These are phyloP conservation scores for Albugo laibachii DNA, from an alignment of 352 stramenopile genomes.

Conservation along the genomic window DNA sequence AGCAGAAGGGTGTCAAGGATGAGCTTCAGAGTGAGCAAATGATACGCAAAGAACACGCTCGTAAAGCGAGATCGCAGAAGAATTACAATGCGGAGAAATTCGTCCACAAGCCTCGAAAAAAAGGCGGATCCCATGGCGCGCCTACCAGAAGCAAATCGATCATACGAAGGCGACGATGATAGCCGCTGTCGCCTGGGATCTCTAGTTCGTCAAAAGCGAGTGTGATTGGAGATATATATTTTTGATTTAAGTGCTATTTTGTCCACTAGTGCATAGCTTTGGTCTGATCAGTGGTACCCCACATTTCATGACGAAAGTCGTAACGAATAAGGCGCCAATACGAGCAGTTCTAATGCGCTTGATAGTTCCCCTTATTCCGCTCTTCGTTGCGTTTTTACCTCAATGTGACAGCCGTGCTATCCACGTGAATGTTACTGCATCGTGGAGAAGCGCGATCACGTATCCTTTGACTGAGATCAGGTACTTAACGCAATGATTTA, in stretches of 20 bases:
- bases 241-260: too few species aligned
- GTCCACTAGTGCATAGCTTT: too few species aligned
- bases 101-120: conserved; percentile 49
- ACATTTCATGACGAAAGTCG: too few species aligned
- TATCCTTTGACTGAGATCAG: conserved; percentile 38
- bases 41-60: conserved; percentile 74
- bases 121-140: conserved; percentile 62
- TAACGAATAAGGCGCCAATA: too few species aligned
- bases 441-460: conserved; percentile 30
- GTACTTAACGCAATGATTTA: conserved; percentile 7
- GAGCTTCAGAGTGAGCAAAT: conserved; percentile 54
- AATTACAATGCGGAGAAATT: conserved; percentile 18
- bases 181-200: too few species aligned
- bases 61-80: conserved; percentile 53
- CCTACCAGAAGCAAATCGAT: conserved; percentile 69
- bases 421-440: conserved; percentile 34
- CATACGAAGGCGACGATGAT: conserved; percentile 17
- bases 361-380: too few species aligned
- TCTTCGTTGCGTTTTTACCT: too few species aligned
- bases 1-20: conserved; percentile 60
- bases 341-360: too few species aligned
- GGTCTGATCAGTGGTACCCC: too few species aligned
- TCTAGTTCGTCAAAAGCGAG: too few species aligned
- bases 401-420: conserved; percentile 10
- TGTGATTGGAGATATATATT: too few species aligned